A percentile compares a stretch with the other conserved stretches of the same genome.
phyloP scores from a whole-genome alignment of 2,329 filamentous ascomycete species.

The Echinosphaeria canescens region DNA sequence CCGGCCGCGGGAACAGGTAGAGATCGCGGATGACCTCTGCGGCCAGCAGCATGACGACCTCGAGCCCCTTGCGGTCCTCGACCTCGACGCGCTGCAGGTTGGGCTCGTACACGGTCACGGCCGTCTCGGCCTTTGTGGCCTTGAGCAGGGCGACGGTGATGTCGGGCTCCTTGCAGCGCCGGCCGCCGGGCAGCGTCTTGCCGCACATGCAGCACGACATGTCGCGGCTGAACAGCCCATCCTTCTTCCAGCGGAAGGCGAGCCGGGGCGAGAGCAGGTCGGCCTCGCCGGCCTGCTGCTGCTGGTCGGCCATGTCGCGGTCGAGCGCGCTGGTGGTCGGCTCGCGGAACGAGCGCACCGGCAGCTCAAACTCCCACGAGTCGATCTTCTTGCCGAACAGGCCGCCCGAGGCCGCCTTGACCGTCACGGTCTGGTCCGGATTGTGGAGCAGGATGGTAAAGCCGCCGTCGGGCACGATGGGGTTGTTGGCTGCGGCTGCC shows the following conservation, averaged over 20 bases:
- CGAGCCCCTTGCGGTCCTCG: conserved; percentile 83
- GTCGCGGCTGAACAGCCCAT: conserved; percentile 69
- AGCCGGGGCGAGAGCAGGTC: conserved; percentile 45
- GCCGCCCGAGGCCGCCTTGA: conserved; percentile 50
- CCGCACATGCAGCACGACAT: conserved; percentile 78
- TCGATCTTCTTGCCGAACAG: conserved; percentile 70
- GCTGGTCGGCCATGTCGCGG: conserved; percentile 34
- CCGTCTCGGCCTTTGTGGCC: conserved; percentile 35
- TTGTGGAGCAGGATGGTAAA: conserved; percentile 88
- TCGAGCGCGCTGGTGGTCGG: conserved; percentile 67
- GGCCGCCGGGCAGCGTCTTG: conserved; percentile 46
- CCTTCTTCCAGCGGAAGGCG: conserved; percentile 74
- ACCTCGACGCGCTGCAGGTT: conserved; percentile 81
- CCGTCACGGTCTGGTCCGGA: conserved; percentile 60
- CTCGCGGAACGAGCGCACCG: conserved; percentile 60
- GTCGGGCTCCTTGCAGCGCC: conserved; percentile 78
- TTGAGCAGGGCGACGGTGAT: conserved; percentile 86
- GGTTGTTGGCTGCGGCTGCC: conserved; percentile 34
- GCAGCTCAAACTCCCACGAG: conserved; percentile 84
- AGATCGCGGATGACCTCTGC: conserved; percentile 44
- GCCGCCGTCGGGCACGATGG: conserved; percentile 49
- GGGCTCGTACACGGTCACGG: conserved; percentile 75
- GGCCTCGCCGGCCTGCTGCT: conserved; percentile 2
- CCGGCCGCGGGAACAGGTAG: conserved; percentile 39
- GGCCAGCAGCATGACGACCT: conserved; percentile 51